Conservation (phyloP, 140 eudicot genomes). For the Bidens hawaiensis region DNA sequence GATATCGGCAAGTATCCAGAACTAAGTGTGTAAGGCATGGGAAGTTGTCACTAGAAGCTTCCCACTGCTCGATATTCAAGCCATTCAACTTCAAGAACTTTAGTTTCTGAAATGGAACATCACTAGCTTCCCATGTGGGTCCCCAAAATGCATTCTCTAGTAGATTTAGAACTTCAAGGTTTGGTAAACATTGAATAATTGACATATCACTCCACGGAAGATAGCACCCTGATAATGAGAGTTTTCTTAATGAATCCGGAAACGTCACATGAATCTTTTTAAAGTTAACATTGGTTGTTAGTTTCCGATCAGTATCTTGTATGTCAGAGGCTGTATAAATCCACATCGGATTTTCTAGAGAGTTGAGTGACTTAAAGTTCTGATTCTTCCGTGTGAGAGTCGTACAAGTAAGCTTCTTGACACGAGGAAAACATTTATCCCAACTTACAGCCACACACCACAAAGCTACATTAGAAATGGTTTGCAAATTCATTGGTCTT, state of each 20-base stretch:
- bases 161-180: constrained; percentile 18
- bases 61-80: constrained; percentile 6
- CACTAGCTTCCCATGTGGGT: constrained; percentile 8
- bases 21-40: constrained; percentile 6
- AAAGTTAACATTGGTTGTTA: too few relatives aligned
- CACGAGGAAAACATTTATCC: too few relatives aligned
- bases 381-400: neutral
- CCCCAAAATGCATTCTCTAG: neutral
- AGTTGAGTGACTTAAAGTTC: neutral
- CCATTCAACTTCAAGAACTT: constrained; percentile 9
- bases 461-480: too few relatives aligned
- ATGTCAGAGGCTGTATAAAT: neutral
- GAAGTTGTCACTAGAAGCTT: neutral
- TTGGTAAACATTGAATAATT: constrained; percentile 3
- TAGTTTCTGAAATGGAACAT: neutral
- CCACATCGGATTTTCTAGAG: neutral
- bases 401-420: neutral
- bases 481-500: neutral
- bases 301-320: too few relatives aligned
- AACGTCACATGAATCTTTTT: neutral
- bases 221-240: neutral
- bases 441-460: too few relatives aligned
- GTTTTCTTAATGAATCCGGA: constrained; percentile 9
- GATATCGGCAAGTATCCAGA: neutral
- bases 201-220: too few relatives aligned